Conservation (phyloP, 106 monocot species). For the Allium sativum region DNA sequence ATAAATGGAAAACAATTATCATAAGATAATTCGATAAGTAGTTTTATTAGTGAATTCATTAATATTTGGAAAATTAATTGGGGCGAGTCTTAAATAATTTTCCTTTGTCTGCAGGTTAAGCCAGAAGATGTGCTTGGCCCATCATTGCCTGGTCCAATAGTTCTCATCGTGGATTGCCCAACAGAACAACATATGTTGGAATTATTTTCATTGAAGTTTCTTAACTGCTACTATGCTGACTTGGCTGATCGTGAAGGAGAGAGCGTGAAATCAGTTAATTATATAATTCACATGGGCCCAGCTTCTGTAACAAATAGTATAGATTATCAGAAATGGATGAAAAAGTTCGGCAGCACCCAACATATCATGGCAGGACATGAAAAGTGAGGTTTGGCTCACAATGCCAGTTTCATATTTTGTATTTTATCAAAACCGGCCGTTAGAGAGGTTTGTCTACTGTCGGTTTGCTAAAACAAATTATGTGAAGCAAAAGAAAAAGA, state of each 20-base stretch:
- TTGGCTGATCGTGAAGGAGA: conserved; percentile 17
- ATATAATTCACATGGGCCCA: conserved; percentile 89
- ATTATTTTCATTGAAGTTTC: conserved; percentile 49
- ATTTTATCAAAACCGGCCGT: too few species aligned
- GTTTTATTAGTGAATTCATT: too few species aligned
- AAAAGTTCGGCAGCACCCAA: conserved; percentile 56
- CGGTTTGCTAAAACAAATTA: too few species aligned
- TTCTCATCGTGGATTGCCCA: conserved; percentile 92
- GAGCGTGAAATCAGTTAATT: conserved; percentile 56
- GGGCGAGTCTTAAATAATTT: too few species aligned
- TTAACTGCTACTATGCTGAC: conserved; percentile 50
- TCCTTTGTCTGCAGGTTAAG: conserved; percentile 47
- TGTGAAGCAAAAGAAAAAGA: too few species aligned
- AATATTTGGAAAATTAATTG: too few species aligned
- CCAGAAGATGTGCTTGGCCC: conserved; percentile 90
- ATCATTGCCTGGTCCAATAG: conserved; percentile 73
- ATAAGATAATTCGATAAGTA: too few species aligned
- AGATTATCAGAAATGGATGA: conserved; percentile 92
- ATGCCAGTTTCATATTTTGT: background rate
- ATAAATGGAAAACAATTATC: too few species aligned
- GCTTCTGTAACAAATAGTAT: conserved; percentile 57
- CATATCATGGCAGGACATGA: conserved; percentile 99
- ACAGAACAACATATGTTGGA: conserved; percentile 49
- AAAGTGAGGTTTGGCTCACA: conserved; percentile 58
- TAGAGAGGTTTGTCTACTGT: too few species aligned